A percentile compares a stretch with the other conserved stretches of the same genome.
These are phyloP conservation scores for Starmerella geochares DNA, from an alignment of 805 yeast genomes.

Conservation along the genomic window DNA sequence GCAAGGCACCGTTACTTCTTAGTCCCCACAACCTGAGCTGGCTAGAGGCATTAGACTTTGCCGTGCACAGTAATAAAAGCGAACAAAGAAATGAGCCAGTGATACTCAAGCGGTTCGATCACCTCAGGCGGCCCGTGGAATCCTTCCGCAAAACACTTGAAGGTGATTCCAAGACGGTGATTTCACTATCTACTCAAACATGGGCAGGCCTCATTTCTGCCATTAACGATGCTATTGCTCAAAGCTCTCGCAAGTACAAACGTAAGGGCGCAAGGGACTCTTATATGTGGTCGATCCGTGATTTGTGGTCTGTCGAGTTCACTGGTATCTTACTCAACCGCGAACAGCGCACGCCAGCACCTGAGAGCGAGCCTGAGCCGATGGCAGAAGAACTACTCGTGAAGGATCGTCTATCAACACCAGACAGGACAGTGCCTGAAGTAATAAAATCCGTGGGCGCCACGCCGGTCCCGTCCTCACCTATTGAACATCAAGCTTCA, in stretches of 20 bases:
- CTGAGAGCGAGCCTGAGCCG: not conserved
- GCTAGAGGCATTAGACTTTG: slow-evolving; percentile 15
- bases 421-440: not conserved
- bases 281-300: slow-evolving; percentile 14
- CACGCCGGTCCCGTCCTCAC: not conserved
- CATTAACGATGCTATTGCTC: slow-evolving; percentile 8
- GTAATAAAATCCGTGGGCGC: not conserved
- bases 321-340: slow-evolving; percentile 4
- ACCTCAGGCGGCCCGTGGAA: not conserved
- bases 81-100: slow-evolving; percentile 5
- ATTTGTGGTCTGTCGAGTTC: slow-evolving; percentile 13
- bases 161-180: not conserved
- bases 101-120: not conserved
- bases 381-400: not conserved
- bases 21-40: slow-evolving; percentile 19
- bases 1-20: slow-evolving; percentile 5
- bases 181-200: slow-evolving; percentile 9
- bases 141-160: not conserved
- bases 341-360: slow-evolving; percentile 1
- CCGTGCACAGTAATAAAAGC: not conserved
- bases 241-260: slow-evolving; percentile 5
- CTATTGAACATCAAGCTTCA: slow-evolving; percentile 5
- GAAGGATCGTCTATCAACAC: not conserved
- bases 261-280: slow-evolving; percentile 9
- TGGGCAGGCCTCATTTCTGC: slow-evolving; percentile 12